phyloP scores from a whole-genome alignment of 352 stramenopile genomes.

The Globisporangium cylindrosporum region DNA sequence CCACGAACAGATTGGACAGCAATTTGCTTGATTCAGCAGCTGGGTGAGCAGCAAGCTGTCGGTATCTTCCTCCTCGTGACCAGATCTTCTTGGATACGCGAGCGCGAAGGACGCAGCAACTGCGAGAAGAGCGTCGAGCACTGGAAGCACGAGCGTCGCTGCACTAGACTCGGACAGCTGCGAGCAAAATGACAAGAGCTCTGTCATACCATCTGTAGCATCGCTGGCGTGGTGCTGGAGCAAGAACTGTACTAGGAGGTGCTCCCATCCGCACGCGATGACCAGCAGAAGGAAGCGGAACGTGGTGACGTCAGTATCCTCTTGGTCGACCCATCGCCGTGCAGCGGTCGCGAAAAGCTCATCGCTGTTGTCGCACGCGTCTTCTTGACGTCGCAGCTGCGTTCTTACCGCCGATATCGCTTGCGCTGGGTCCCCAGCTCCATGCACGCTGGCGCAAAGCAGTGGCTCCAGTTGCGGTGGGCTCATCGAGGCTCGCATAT shows the following conservation, averaged over 20 bases:
- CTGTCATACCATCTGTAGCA: slow-evolving; percentile 19
- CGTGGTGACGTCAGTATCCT: not conserved
- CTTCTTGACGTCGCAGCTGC: not conserved
- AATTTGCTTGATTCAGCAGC: not conserved
- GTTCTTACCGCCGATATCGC: not conserved
- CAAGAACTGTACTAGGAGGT: slow-evolving; percentile 27
- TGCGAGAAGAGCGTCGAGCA: slow-evolving; percentile 7
- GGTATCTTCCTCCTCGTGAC: not conserved
- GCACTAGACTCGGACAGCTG: not conserved
- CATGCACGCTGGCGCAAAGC: not conserved
- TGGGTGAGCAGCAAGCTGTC: not conserved
- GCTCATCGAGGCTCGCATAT: not conserved
- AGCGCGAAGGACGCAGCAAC: not conserved
- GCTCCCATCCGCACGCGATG: slow-evolving; percentile 25
- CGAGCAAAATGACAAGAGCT: slow-evolving; percentile 3
- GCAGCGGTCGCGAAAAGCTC: slow-evolving; percentile 21
- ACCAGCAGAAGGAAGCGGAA: slow-evolving; percentile 25
- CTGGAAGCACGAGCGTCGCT: not conserved
- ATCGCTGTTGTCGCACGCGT: slow-evolving; percentile 3
- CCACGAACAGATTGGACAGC: not conserved
- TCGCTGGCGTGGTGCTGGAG: slow-evolving; percentile 34
- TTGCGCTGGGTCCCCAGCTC: not conserved
- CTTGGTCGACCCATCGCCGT: slow-evolving; percentile 17
- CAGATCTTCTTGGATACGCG: not conserved
- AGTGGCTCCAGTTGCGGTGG: not conserved